A percentile compares a stretch with the other conserved stretches of the same genome.
phyloP scores from a whole-genome alignment of 1,284 basidiomycete genomes.

The Coriolopsis trogii region DNA sequence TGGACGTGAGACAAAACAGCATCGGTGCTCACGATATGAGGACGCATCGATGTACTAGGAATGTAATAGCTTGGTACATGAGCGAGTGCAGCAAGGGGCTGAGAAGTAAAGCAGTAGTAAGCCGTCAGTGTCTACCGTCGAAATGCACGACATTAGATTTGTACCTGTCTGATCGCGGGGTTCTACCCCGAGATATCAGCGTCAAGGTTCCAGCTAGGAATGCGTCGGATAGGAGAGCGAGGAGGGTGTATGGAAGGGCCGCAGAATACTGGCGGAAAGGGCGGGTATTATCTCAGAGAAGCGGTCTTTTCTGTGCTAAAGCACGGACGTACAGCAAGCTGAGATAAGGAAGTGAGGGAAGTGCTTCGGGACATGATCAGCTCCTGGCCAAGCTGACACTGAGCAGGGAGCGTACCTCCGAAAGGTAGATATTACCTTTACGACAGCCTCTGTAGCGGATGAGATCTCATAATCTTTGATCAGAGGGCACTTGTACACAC shows the following conservation, averaged over 20 bases:
- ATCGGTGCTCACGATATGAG: conserved; percentile 15
- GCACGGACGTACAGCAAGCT: conserved; percentile 11
- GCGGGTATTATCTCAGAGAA: background rate
- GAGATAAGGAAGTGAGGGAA: conserved; percentile 12
- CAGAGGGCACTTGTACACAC: conserved; percentile 3
- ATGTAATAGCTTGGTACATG: conserved; percentile 13
- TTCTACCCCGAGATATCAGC: conserved; percentile 16
- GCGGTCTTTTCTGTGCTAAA: too few relatives aligned
- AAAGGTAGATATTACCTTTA: conserved; percentile 20
- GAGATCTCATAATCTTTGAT: background rate
- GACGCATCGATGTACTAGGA: conserved; percentile 24
- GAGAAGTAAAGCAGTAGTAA: background rate
- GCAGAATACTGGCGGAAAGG: conserved; percentile 10
- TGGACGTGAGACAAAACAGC: too few relatives aligned
- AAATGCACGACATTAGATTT: background rate
- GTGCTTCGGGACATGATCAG: background rate
- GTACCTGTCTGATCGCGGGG: conserved; percentile 14
- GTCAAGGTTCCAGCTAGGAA: conserved; percentile 22
- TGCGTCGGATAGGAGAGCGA: conserved; percentile 22
- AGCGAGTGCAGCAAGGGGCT: conserved; percentile 10
- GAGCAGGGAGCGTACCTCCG: conserved; percentile 3
- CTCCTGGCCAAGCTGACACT: too few relatives aligned
- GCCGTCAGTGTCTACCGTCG: background rate
- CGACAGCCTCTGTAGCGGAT: conserved; percentile 13
- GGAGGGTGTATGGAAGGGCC: conserved; percentile 22